Evolutionary conservation across 345 rosid genomes (phyloP), one percentile per base, ranked within the genome.

Genomic region (Linum trigynum): DNA sequence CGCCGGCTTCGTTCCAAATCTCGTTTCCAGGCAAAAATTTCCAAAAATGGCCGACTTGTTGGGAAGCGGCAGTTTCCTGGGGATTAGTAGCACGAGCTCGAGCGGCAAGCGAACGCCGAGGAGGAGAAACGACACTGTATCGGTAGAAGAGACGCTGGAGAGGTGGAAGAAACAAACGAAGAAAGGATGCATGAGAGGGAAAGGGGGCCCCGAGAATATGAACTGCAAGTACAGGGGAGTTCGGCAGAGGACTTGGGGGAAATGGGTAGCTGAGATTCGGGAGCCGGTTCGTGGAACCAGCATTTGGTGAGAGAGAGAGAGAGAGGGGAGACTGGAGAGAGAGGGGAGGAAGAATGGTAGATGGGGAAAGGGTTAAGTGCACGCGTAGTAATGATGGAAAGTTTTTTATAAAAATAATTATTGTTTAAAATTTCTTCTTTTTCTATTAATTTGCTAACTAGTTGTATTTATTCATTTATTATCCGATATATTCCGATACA

Each of bases 211-310:
- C 2, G 90, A 90, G 74, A 90, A 87, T 59, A 73, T 83, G 23
- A 77, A 61, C 45, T 90, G 77, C 67, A 70, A 69, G 37, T 90
- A 76, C 66, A 84, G 97, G 79, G 97, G 97, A 17, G 97, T 90
- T 56, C 66, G 97, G 66, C 97, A 90, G 67, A 82, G 91, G 77
- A 76, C 79, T 39, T 85, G 95, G 95, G 95, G 94, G 0, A 90
- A 85, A 68, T 90, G 97, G 97, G 97, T 90, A 5, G 90, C 95
- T 3, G 97, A 89, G 76, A 92, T 92, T 55, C 77, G 98, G 59
- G 84, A 87, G 57, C 98, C 98, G 0, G 78, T 80, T 23, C 41
- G 79, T 7, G 23, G 37, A 5, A 37, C 38, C 12, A n/a, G n/a
- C n/a, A n/a, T n/a, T n/a, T n/a, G n/a, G n/a, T n/a, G n/a, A n/a